Base-by-base conservation (phyloP, 805 yeast species). In the Kodamaea hsintzibuensis region DNA sequence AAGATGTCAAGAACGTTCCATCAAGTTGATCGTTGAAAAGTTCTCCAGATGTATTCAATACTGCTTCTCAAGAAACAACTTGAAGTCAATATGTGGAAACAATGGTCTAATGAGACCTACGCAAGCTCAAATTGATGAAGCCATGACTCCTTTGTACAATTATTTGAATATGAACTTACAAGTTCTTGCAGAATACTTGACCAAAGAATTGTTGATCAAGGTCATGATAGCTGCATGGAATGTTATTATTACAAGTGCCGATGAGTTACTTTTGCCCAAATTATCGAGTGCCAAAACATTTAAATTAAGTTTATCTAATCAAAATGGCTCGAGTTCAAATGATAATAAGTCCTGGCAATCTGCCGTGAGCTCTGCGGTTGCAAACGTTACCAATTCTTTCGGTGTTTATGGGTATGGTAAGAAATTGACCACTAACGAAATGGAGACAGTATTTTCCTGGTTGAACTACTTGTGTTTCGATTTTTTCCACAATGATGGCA, bases 161-260 rank as follows among this genome's bases (percentile, higher is more conserved):
- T 88, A 88, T 61, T 72, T 90, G 64, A 88, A 89, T 60, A 74
- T 82, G 48, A 89, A 87, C 60, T 74, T 90, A 47, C 78, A 78
- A 51, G 84, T 86, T 1, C 70, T 90, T 42, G 91, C 90, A 0
- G 72, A 79, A 9, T 78, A 74, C 39, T 68, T 90, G 42, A 81
- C 89, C 0, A 72, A 77, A 16, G 83, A 79, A 1, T 68, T 87
- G 35, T 68, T 87, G 14, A 64, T 81, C 50, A 80, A 82, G 57
- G 89, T 89, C 0, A 87, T 90, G 88, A 62, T 86, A 0, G 86
- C 85, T 50, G 82, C 93, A 0, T 93, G 98, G 98, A 71, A 74
- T n/a, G 84, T 83, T 10, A 83, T 91, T 1, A 73, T 93, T 7
- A 70, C 75, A 2, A 77, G 84, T 19, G 88, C 93, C 0, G 97